Base-by-base conservation (phyloP, 306 rosid genomes). In the Quillaja saponaria region DNA sequence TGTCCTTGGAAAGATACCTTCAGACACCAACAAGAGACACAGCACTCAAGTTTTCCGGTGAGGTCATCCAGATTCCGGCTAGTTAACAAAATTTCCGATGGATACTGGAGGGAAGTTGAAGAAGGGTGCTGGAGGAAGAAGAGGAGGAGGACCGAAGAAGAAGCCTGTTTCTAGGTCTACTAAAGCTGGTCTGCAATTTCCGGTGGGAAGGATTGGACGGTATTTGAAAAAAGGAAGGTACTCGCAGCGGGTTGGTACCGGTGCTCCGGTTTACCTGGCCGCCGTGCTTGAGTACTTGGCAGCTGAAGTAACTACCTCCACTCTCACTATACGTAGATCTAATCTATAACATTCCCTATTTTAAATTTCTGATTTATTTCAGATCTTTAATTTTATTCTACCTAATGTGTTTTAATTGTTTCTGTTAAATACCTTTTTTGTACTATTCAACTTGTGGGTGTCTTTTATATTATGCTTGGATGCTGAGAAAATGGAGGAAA, bases 161-260 rank as follows among this genome's bases (percentile, higher is more conserved):
- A 86, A 86, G 80, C 59, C 95, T 0, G 90, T 86, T 10, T 68
- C 95, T 0, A 71, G 83, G 41, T 86, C 95, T 18, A 74, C 76
- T 9, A 86, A 72, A 33, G 87, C 95, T 14, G 95, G 95, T 10
- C 82, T 86, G 13, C 95, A 86, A 34, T 86, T 86, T 25, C 95
- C 95, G 8, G 95, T 86, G 6, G 95, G 95, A 13, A 71, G 95
- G n/a, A 81, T 86, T n/a, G 95, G 90, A 0, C 82, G 95, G 0
- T 86, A 81, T 69, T 57, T 86, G 69, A 86, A 86, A 82, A 78
- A 86, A 31, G 95, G 95, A 0, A 35, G 95, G 8, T 86, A 86
- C 28, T 55, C 95, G 0, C 75, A 72, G 56, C 85, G 95, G 39
- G 83, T 83, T 0, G 95, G 90, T 5, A 58, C 78, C 2, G 95